Evolutionary conservation across 768 basidiomycete genomes (phyloP).

Genomic region (Psilocybe azurescens): DNA sequence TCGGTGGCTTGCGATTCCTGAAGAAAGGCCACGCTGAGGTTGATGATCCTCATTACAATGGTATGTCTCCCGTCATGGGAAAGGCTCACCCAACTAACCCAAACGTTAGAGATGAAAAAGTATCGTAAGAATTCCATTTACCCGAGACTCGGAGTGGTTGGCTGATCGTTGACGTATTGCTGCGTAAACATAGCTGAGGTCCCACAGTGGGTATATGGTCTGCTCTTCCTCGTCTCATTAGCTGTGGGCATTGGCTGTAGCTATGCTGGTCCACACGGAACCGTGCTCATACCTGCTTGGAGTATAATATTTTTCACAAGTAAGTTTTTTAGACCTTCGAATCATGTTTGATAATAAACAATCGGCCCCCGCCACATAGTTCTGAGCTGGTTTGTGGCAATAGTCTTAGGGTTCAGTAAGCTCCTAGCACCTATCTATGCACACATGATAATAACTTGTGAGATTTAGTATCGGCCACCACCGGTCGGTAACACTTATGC

Average conservation of each 20-base stretch:
- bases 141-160: no score
- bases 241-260: slow-evolving; percentile 53
- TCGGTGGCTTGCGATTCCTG: slow-evolving; percentile 46
- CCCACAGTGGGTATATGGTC: slow-evolving; percentile 56
- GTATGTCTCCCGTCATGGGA: slow-evolving; percentile 24
- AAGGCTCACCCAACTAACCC: background rate
- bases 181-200: slow-evolving; percentile 40
- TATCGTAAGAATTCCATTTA: slow-evolving; percentile 36
- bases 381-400: slow-evolving; percentile 39
- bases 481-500: slow-evolving; percentile 7
- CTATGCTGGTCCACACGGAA: slow-evolving; percentile 38
- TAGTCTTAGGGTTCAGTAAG: slow-evolving; percentile 50
- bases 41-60: slow-evolving; percentile 55
- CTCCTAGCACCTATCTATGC: slow-evolving; percentile 4
- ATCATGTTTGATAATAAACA: background rate
- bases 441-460: background rate
- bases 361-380: slow-evolving; percentile 8
- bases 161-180: background rate
- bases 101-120: slow-evolving; percentile 48
- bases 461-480: slow-evolving; percentile 22
- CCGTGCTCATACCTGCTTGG: slow-evolving; percentile 59
- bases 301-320: slow-evolving; percentile 56
- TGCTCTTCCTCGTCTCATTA: slow-evolving; percentile 49
- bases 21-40: slow-evolving; percentile 41
- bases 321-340: slow-evolving; percentile 10